phyloP scores from a whole-genome alignment of 106 monocot genomes.

The Apostasia ramifera region DNA sequence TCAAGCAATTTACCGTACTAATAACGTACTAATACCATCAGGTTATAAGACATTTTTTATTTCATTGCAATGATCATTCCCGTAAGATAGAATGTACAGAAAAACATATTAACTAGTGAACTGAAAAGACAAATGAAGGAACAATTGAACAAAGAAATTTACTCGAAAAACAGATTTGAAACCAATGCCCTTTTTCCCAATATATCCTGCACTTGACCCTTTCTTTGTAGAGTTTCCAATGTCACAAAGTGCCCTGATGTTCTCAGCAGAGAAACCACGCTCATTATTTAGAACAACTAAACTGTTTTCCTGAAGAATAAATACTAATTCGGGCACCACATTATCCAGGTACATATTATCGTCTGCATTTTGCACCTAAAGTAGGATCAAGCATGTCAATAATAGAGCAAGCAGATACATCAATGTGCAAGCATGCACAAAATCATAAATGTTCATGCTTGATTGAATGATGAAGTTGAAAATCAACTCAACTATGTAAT shows the following conservation, averaged over 20 bases:
- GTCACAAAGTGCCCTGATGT: constrained; percentile 98
- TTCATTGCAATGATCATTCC: too few relatives aligned
- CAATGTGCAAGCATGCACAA: too few relatives aligned
- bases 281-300: constrained; percentile 92
- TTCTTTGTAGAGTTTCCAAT: constrained; percentile 98
- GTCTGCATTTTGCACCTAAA: constrained; percentile 98
- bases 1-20: too few relatives aligned
- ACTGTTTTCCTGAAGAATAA: constrained; percentile 78
- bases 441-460: too few relatives aligned
- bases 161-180: constrained; percentile 99
- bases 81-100: too few relatives aligned
- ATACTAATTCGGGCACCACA: constrained; percentile 74
- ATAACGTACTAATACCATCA: too few relatives aligned
- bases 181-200: constrained; percentile 96
- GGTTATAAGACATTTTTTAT: too few relatives aligned
- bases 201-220: constrained; percentile 69
- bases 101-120: too few relatives aligned
- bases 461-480: too few relatives aligned
- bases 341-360: constrained; percentile 68
- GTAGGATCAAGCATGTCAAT: too few relatives aligned
- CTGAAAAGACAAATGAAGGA: neutral
- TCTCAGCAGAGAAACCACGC: constrained; percentile 71
- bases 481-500: too few relatives aligned
- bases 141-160: neutral
- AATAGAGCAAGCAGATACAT: too few relatives aligned